Conservation (phyloP, 2,329 filamentous ascomycete species). For the Stachybotrys echinatus region DNA sequence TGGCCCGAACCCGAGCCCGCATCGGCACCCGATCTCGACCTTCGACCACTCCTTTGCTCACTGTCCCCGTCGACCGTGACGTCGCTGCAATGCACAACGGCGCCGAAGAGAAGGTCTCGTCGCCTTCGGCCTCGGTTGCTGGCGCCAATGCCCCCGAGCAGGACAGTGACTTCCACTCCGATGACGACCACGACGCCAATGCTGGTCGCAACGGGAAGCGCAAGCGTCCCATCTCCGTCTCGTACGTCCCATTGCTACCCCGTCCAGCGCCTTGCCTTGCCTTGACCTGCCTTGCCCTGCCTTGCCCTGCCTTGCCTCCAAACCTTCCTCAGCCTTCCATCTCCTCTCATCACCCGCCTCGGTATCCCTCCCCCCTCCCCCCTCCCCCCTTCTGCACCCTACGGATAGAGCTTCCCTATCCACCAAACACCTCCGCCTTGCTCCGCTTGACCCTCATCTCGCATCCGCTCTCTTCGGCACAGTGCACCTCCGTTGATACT, state of each 20-base stretch:
- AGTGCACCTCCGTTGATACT: not conserved
- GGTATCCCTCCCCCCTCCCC: not conserved
- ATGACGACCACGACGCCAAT: conserved; percentile 31
- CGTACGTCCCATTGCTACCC: too few species aligned
- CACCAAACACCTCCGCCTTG: not conserved
- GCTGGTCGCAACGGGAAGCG: conserved; percentile 40
- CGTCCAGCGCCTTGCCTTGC: conserved; percentile 7
- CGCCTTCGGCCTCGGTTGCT: conserved; percentile 20
- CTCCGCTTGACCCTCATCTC: not conserved
- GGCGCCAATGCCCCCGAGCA: conserved; percentile 23
- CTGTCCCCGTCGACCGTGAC: conserved; percentile 1
- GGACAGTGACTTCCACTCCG: conserved; percentile 38
- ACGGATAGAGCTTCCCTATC: not conserved
- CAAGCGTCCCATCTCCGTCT: conserved; percentile 56
- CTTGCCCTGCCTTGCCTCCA: conserved; percentile 5
- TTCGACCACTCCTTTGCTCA: not conserved
- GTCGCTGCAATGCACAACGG: conserved; percentile 12
- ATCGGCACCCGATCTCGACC: conserved; percentile 10
- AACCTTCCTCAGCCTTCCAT: not conserved
- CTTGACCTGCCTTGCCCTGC: conserved; percentile 1
- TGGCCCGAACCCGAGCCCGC: conserved; percentile 15
- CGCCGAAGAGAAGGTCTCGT: conserved; percentile 12
- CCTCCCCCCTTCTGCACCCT: not conserved
- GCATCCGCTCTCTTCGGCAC: not conserved
- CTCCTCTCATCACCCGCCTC: too few species aligned